Conservation (phyloP, 1,139 yeast genomes). For the Pichia sp. region DNA sequence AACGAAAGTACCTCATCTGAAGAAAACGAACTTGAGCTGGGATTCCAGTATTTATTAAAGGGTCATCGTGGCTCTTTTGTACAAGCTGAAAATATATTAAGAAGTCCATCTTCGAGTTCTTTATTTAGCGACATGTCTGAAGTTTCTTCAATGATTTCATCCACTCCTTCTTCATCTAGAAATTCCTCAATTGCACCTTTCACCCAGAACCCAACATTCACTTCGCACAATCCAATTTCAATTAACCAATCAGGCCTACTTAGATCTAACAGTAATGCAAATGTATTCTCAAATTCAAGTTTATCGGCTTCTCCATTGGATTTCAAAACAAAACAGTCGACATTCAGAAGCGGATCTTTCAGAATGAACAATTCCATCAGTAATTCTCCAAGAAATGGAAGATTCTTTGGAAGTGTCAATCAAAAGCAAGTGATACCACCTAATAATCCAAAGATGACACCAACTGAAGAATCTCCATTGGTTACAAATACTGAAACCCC, state of each 20-base stretch:
- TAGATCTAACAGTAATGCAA: slow-evolving; percentile 10
- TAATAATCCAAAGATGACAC: background rate
- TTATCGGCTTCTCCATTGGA: slow-evolving; percentile 26
- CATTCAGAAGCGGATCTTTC: slow-evolving; percentile 24
- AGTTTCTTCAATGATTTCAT: slow-evolving; percentile 12
- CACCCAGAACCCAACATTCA: slow-evolving; percentile 8
- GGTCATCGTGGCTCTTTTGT: slow-evolving; percentile 37
- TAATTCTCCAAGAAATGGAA: slow-evolving; percentile 24
- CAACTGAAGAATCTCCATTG: slow-evolving; percentile 10
- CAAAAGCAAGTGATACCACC: slow-evolving; percentile 11
- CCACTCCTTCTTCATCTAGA: slow-evolving; percentile 3
- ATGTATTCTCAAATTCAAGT: background rate
- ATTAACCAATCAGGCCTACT: slow-evolving; percentile 6
- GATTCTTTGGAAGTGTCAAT: slow-evolving; percentile 22
- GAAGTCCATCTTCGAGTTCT: slow-evolving; percentile 28
- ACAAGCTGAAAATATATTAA: slow-evolving; percentile 25
- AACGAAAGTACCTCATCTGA: slow-evolving; percentile 2
- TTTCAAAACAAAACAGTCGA: slow-evolving; percentile 22
- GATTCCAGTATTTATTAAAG: slow-evolving; percentile 28
- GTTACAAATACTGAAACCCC: background rate
- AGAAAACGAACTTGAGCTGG: slow-evolving; percentile 18
- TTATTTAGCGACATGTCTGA: slow-evolving; percentile 31
- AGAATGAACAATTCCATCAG: slow-evolving; percentile 24
- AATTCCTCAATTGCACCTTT: slow-evolving; percentile 5
- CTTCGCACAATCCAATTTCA: slow-evolving; percentile 9